Base-by-base conservation (phyloP, 2,329 filamentous ascomycete genomes). In the Escovopsis sp. region DNA sequence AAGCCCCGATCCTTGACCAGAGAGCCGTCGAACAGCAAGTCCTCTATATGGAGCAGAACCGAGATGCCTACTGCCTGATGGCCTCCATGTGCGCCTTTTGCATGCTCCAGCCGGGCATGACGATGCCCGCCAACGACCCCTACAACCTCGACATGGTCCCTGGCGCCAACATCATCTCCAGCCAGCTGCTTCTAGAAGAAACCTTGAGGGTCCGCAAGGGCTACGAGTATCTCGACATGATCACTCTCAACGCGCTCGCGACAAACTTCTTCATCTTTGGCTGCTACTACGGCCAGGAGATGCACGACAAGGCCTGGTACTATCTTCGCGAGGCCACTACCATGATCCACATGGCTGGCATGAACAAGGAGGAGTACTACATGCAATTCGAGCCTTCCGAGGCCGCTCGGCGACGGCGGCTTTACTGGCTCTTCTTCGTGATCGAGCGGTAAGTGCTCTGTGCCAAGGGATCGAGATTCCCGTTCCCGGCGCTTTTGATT, bases 241-340 rank as follows among this genome's bases (percentile, higher is more conserved):
- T 76, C 7, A 73, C 66, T 8, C 58, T 73, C 45, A 75, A 76
- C 51, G 72, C 66, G 37, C 58, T 85, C 11, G 75, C 79, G 45
- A 85, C 81, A n/a, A 86, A 80, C 42, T 86, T 84, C 59, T 87
- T 89, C 57, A 58, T 89, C 26, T 87, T 85, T 52, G 80, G 75
- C 33, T 80, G 79, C 45, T 76, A 81, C 56, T 80, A 82, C 47
- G 80, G 76, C 33, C 64, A 85, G 38, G 81, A 86, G 48, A 69
- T 79, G 56, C 81, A 87, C 56, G 77, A 82, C 48, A 78, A 79
- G 57, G 83, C 82, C 1, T 89, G 84, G 83, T 87, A 79, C 55
- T 77, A 85, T 56, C 65, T 89, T 9, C 77, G 83, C 26, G 84
- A 91, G 59, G 81, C 82, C 6, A 80, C 77, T 2, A 87, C 83